Conservation (phyloP, 352 stramenopile genomes). For the Saprolegnia parasitica region DNA sequence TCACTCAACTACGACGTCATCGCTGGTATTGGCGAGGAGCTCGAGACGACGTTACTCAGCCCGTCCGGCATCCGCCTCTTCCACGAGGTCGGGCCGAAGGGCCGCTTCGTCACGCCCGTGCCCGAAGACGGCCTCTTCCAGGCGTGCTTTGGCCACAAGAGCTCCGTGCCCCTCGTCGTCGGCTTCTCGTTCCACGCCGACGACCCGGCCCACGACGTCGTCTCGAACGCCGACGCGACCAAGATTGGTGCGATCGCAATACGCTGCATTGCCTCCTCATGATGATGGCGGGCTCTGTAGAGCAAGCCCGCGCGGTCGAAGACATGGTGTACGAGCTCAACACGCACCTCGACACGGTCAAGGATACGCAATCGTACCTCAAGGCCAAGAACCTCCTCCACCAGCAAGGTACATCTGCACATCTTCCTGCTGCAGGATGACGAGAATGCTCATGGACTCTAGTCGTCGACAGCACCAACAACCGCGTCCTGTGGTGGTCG, state of each 20-base stretch:
- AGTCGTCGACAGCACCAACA: slow-evolving; percentile 85
- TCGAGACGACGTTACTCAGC: slow-evolving; percentile 62
- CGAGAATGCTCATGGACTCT: not conserved
- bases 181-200: slow-evolving; percentile 85
- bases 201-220: slow-evolving; percentile 75
- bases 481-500: slow-evolving; percentile 76
- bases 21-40: slow-evolving; percentile 58
- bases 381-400: slow-evolving; percentile 81
- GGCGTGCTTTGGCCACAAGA: slow-evolving; percentile 63
- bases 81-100: slow-evolving; percentile 44
- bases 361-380: slow-evolving; percentile 84
- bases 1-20: slow-evolving; percentile 85
- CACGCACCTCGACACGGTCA: slow-evolving; percentile 81
- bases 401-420: slow-evolving; percentile 42
- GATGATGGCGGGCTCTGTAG: slow-evolving; percentile 32
- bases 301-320: slow-evolving; percentile 83
- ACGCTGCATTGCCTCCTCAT: not conserved
- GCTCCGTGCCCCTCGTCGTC: slow-evolving; percentile 55
- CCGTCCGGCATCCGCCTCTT: slow-evolving; percentile 57
- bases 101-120: slow-evolving; percentile 54
- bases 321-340: slow-evolving; percentile 83
- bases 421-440: not conserved
- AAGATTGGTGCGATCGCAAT: slow-evolving; percentile 73
- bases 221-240: slow-evolving; percentile 82
- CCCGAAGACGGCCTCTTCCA: slow-evolving; percentile 53